Percentiles rank a stretch among this genome's conserved stretches.
Conservation (phyloP, 129 eudicot species). For the Cynara cardunculus region DNA sequence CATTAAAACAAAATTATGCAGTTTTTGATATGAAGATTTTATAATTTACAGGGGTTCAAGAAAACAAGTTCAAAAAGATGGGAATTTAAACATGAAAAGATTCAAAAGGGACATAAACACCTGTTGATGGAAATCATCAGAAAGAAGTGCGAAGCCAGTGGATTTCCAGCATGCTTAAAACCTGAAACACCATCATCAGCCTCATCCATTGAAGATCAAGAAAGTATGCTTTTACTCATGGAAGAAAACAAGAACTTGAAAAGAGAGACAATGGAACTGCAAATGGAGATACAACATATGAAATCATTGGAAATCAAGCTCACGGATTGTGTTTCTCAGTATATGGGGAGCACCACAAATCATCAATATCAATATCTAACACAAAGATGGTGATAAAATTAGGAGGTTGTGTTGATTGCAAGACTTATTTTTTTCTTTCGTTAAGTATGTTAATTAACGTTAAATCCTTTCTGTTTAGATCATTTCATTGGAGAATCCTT, state of each 20-base stretch:
- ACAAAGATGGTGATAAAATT: not conserved
- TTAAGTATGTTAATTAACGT: not conserved
- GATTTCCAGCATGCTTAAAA: conserved; percentile 36
- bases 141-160: conserved; percentile 44
- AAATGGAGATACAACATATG: conserved; percentile 44
- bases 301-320: conserved; percentile 34
- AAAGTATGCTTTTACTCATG: conserved; percentile 16
- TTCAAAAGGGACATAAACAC: conserved; percentile 37
- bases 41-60: conserved; percentile 37
- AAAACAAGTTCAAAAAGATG: conserved; percentile 45
- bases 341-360: not conserved
- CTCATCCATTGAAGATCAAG: not conserved
- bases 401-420: conserved; percentile 19
- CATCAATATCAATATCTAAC: conserved; percentile 5
- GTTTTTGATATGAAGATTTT: not conserved
- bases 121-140: conserved; percentile 36
- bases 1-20: not conserved
- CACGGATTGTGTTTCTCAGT: conserved; percentile 33
- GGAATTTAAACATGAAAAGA: conserved; percentile 61
- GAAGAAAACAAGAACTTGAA: conserved; percentile 46
- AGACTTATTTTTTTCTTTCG: not conserved
- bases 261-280: conserved; percentile 35
- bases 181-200: conserved; percentile 12
- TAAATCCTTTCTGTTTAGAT: not conserved
- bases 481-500: too few species aligned